Evolutionary conservation across 257 asterid species (phyloP).

Genomic region (Pogostemon cablin): DNA sequence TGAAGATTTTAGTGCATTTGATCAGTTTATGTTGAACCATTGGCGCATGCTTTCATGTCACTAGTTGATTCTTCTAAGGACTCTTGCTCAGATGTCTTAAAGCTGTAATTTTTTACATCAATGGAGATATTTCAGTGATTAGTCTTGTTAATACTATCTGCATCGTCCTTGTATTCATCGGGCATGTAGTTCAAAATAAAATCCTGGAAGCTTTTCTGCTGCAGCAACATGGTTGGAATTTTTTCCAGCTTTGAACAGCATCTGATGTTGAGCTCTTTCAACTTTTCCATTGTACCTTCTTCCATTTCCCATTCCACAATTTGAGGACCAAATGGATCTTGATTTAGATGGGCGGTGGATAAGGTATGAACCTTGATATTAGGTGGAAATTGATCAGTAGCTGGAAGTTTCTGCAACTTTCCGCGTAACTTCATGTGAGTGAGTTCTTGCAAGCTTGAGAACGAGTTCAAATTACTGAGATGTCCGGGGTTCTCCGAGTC

Average conservation of each 20-base stretch:
- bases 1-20: too few species aligned
- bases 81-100: background rate
- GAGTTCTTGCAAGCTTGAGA: slow-evolving; percentile 6
- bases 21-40: too few species aligned
- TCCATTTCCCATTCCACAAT: slow-evolving; percentile 30
- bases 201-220: slow-evolving; percentile 25
- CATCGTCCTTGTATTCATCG: too few species aligned
- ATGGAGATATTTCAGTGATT: background rate
- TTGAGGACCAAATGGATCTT: slow-evolving; percentile 32
- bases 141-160: background rate
- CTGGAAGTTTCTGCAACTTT: slow-evolving; percentile 29
- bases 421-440: slow-evolving; percentile 32
- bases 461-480: slow-evolving; percentile 21
- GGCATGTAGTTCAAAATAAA: slow-evolving; percentile 32
- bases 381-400: slow-evolving; percentile 9
- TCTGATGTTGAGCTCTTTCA: slow-evolving; percentile 29
- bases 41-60: too few species aligned
- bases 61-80: too few species aligned
- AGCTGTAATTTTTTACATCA: background rate
- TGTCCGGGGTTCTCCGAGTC: slow-evolving; percentile 16
- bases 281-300: background rate
- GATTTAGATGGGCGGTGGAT: background rate
- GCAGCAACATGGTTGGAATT: too few species aligned
- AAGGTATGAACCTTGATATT: too few species aligned
- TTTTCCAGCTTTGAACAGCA: background rate